Conservation (phyloP, 1,284 basidiomycete species). For the Microbotryum lychnidis-dioicae region DNA sequence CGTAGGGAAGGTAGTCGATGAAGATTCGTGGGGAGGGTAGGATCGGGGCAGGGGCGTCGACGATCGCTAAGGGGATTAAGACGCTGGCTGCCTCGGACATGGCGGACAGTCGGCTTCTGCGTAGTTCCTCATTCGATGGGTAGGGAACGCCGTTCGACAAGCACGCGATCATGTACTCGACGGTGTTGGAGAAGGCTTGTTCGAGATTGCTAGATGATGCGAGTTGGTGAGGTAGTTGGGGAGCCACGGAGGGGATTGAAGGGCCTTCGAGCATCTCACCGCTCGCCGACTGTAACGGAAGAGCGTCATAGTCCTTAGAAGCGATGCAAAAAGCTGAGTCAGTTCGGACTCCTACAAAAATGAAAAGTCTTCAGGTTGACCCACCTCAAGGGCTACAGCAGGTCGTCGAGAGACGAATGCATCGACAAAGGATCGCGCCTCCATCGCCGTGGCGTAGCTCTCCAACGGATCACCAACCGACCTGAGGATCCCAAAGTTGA, state of each 20-base stretch:
- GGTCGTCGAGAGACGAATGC: slow-evolving; percentile 25
- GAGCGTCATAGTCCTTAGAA: no score
- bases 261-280: background rate
- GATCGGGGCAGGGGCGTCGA: slow-evolving; percentile 4
- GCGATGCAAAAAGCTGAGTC: no score
- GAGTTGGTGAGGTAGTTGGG: background rate
- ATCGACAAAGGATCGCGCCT: slow-evolving; percentile 30
- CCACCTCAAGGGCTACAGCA: slow-evolving; percentile 23
- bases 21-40: slow-evolving; percentile 39
- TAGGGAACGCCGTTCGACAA: background rate
- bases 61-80: background rate
- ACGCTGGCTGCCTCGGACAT: background rate
- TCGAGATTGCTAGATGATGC: background rate
- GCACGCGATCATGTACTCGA: background rate
- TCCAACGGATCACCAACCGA: no score
- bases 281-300: background rate
- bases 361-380: background rate
- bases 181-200: slow-evolving; percentile 2
- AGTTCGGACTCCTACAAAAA: no score
- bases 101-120: background rate
- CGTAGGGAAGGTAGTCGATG: slow-evolving; percentile 63
- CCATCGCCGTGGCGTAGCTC: slow-evolving; percentile 3
- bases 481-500: no score
- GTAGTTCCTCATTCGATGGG: background rate
- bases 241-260: background rate